Base-by-base conservation (phyloP, 2,329 filamentous ascomycete genomes). In the Beauveria caledonica region DNA sequence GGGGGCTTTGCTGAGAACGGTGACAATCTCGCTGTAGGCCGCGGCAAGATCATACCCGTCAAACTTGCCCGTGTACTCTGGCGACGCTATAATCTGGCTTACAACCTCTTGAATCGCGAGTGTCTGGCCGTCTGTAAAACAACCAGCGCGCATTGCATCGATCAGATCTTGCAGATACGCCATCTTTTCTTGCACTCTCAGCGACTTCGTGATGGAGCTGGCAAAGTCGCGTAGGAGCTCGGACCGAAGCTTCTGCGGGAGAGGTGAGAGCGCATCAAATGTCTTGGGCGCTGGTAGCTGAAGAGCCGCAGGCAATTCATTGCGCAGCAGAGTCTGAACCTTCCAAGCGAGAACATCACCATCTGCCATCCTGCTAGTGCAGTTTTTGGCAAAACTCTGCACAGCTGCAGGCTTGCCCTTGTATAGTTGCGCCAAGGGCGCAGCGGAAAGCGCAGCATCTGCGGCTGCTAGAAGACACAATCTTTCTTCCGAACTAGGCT, bases 321-420 rank as follows among this genome's bases (percentile, higher is more conserved):
- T 74, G 5, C 71, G 70, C 9, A 81, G 64, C 58, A 82, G 78
- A 3, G 71, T 74, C 58, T 76, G 73, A 29, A 80, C 64, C 63
- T 75, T 76, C 79, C 80, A 82, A 6, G 76, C 78, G 33, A 70
- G 68, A 15, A 76, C 36, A 29, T 75, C 70, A 1, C 74, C 75
- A 5, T 66, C 62, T 6, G 66, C 50, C 66, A 77, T 73, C 1
- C 70, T 69, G 23, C 70, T 60, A 33, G 65, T 66, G 53, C 71
- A 74, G 51, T 68, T 64, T 60, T 72, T 71, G 54, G 75, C 74
- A 6, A 77, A 67, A 53, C 72, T 73, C 27, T 69, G 68, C 13
- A 71, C 58, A 10, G 72, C 65, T 3, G 71, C 69, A 17, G 71
- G 61, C 59, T 73, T 73, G 42, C 71, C 50, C 40, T 66, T 66